Evolutionary conservation across 805 yeast genomes (phyloP).

Genomic region (Aciculoconidium aculeatum): DNA sequence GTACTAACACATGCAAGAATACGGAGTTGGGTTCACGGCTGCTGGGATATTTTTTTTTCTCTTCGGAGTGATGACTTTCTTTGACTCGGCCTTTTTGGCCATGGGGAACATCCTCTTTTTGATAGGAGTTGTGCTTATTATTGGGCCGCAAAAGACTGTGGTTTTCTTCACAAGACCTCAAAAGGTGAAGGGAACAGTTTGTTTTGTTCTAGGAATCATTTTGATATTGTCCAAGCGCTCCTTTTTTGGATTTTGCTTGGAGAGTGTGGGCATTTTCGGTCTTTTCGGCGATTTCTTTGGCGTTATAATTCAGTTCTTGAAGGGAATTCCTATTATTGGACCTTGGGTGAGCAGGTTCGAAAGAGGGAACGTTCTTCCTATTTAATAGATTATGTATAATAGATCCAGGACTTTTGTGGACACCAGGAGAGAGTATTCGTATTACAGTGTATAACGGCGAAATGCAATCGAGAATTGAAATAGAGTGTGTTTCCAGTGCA

Average conservation of each 20-base stretch:
- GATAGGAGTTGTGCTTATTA: slow-evolving; percentile 78
- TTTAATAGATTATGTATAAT: no score
- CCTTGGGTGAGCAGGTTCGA: slow-evolving; percentile 72
- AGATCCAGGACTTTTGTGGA: no score
- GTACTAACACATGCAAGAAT: slow-evolving; percentile 45
- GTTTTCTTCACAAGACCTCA: slow-evolving; percentile 81
- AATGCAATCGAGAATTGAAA: no score
- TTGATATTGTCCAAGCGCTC: slow-evolving; percentile 73
- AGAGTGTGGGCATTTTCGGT: slow-evolving; percentile 82
- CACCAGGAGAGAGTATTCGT: no score
- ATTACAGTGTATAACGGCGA: no score
- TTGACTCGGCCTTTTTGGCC: slow-evolving; percentile 84
- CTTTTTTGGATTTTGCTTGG: slow-evolving; percentile 79
- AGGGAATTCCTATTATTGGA: slow-evolving; percentile 86
- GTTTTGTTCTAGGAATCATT: slow-evolving; percentile 69
- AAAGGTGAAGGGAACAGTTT: slow-evolving; percentile 80
- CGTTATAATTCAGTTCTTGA: slow-evolving; percentile 76
- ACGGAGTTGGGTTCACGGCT: slow-evolving; percentile 90
- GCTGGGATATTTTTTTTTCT: slow-evolving; percentile 74
- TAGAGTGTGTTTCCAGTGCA: no score
- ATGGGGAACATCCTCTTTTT: slow-evolving; percentile 79
- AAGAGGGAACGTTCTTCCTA: no score
- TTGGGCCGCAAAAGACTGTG: slow-evolving; percentile 80
- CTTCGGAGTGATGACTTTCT: slow-evolving; percentile 77
- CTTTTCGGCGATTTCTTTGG: slow-evolving; percentile 93